Base-by-base conservation (phyloP, 2,329 filamentous ascomycete species). In the Monosporascus sp. region DNA sequence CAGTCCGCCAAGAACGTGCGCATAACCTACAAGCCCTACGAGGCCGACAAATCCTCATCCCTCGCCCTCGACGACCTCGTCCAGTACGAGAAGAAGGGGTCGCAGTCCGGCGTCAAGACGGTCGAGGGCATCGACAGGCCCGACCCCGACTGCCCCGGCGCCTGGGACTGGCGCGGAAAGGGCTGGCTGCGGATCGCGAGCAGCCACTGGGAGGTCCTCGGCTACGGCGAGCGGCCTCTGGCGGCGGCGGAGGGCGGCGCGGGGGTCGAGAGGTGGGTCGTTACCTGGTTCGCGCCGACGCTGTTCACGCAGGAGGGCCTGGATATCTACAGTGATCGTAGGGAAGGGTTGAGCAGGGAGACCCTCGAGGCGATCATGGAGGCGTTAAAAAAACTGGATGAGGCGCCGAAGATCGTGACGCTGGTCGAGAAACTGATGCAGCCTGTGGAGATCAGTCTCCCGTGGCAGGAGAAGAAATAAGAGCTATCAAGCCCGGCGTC, bases 261-360 rank as follows among this genome's bases (percentile, higher is more conserved):
- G 49, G 66, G 55, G 8, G 67, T 62, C 47, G 80, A 83, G 68
- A 77, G 79, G 60, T 96, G 89, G 88, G 83, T 82, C 1, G 88
- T 96, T 15, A 95, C 89, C 5, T 93, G 86, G 78, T 96, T 96
- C 69, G 85, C 86, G 57, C 85, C 88, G 64, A 95, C 89, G 24
- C 60, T 92, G 45, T 95, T 96, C 61, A 94, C 90, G 6, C 86
- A 87, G 57, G 88, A 90, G 52, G 90, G 90, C 0, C 64, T 96
- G 31, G 90, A 96, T 70, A 70, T 95, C 9, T 94, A 93, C 68
- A 84, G 82, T 46, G 78, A 87, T 60, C 75, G 78, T 17, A 77
- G 71, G 49, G 79, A 78, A 56, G 87, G 88, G 0, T 58, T 90
- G 57, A 79, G 76, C 51, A 72, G 79, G 52, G 78, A 74, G 65